These are phyloP conservation scores for Trypanosoma lewisi DNA, from an alignment of 208 protist species.

Conservation along the genomic window DNA sequence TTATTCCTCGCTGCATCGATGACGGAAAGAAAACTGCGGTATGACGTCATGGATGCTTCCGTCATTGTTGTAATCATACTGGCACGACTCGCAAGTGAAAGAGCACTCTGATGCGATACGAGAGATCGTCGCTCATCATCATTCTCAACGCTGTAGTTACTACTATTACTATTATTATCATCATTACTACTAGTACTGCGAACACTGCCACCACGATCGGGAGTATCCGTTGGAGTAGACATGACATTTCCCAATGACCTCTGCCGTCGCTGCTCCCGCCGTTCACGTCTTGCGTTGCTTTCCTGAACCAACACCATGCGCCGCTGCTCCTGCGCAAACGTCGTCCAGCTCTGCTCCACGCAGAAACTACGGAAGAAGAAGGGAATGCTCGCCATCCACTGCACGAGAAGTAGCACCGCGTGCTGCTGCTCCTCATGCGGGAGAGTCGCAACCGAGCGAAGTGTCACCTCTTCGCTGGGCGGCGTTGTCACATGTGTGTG, in stretches of 20 bases:
- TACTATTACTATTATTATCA: constrained; percentile 16
- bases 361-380: constrained; percentile 85
- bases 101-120: constrained; percentile 21
- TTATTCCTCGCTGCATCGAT: constrained; percentile 41
- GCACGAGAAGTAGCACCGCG: constrained; percentile 37
- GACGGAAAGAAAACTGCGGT: constrained; percentile 80
- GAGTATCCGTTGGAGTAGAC: not conserved
- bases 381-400: constrained; percentile 64
- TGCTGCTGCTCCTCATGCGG: constrained; percentile 17
- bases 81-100: constrained; percentile 63
- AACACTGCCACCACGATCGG: not conserved
- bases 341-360: constrained; percentile 61
- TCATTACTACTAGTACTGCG: constrained; percentile 1
- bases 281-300: constrained; percentile 35
- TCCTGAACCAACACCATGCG: constrained; percentile 61
- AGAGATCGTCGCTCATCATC: constrained; percentile 10
- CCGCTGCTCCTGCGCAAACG: constrained; percentile 82
- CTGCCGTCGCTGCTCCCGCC: constrained; percentile 11
- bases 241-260: not conserved
- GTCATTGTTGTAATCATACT: constrained; percentile 85
- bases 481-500: constrained; percentile 75
- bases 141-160: constrained; percentile 15
- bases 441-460: constrained; percentile 26
- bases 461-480: constrained; percentile 48
- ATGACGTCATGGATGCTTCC: constrained; percentile 64